Percentiles rank a stretch among this genome's conserved stretches.
phyloP scores from a whole-genome alignment of 805 yeast species.

The Clavispora santaluciae region DNA sequence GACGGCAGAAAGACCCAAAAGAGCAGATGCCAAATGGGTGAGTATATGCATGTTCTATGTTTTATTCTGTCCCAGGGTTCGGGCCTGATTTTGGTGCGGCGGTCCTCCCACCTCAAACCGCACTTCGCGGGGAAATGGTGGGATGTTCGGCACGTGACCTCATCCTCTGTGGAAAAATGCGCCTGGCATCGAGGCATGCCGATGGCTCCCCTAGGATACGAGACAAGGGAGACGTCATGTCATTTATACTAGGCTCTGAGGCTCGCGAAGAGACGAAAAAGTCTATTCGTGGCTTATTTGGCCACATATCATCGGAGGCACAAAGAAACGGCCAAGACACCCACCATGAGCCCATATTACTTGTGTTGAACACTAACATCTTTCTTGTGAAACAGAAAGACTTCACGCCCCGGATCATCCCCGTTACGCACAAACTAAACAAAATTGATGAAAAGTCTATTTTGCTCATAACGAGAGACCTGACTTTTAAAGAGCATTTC shows the following conservation, averaged over 20 bases:
- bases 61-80: too few species aligned
- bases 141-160: background rate
- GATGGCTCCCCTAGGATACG: too few species aligned
- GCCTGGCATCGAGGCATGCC: background rate
- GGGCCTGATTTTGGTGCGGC: background rate
- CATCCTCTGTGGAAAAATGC: background rate
- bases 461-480: conserved; percentile 65
- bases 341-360: conserved; percentile 22
- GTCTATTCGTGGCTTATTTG: conserved; percentile 14
- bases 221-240: conserved; percentile 6
- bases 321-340: conserved; percentile 2
- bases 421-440: conserved; percentile 49
- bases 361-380: conserved; percentile 46
- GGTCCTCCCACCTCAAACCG: background rate
- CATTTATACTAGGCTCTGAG: conserved; percentile 16
- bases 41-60: background rate
- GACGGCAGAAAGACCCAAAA: background rate
- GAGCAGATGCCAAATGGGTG: background rate
- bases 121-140: background rate
- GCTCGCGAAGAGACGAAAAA: conserved; percentile 16
- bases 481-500: conserved; percentile 47
- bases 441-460: conserved; percentile 47
- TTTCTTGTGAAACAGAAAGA: conserved; percentile 44
- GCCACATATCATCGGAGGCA: conserved; percentile 6
- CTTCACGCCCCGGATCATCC: conserved; percentile 54